Evolutionary conservation across 352 stramenopile species (phyloP).

Genomic region (Globisporangium spinosum): DNA sequence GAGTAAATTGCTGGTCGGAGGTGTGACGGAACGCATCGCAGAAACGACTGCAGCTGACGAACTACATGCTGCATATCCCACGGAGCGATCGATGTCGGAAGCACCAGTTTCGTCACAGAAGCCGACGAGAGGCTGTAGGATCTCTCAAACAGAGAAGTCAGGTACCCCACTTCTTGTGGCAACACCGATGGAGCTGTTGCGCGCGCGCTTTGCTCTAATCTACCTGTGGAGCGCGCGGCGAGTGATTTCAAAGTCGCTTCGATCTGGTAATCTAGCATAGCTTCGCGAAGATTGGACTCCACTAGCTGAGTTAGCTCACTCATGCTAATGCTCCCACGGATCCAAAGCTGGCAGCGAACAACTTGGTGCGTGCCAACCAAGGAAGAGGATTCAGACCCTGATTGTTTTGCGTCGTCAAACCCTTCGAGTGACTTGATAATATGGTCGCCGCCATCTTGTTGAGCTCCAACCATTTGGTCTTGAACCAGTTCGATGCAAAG

Average conservation of each 20-base stretch:
- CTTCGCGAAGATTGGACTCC: constrained; percentile 71
- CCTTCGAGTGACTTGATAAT: constrained; percentile 17
- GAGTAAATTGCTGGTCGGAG: constrained; percentile 44
- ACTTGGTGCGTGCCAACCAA: constrained; percentile 3
- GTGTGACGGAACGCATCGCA: constrained; percentile 51
- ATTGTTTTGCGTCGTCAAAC: constrained; percentile 10
- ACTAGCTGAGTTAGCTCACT: constrained; percentile 53
- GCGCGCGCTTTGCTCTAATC: not conserved
- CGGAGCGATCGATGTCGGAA: constrained; percentile 38
- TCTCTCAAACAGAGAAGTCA: constrained; percentile 52
- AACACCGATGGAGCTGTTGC: constrained; percentile 8
- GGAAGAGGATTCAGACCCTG: not conserved
- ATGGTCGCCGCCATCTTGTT: not conserved
- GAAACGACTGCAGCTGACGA: constrained; percentile 46
- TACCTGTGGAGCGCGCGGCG: not conserved
- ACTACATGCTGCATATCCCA: constrained; percentile 66
- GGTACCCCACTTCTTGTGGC: constrained; percentile 27
- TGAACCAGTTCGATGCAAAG: constrained; percentile 57
- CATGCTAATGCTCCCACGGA: constrained; percentile 59
- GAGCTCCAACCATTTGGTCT: constrained; percentile 4
- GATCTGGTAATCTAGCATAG: constrained; percentile 77
- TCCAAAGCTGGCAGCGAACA: constrained; percentile 63
- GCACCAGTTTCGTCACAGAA: constrained; percentile 50
- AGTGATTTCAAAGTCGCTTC: constrained; percentile 46
- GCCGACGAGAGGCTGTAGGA: constrained; percentile 44